These are phyloP conservation scores for Dothideomycetes sp. DNA, from an alignment of 2,329 filamentous ascomycete species.

Conservation along the genomic window DNA sequence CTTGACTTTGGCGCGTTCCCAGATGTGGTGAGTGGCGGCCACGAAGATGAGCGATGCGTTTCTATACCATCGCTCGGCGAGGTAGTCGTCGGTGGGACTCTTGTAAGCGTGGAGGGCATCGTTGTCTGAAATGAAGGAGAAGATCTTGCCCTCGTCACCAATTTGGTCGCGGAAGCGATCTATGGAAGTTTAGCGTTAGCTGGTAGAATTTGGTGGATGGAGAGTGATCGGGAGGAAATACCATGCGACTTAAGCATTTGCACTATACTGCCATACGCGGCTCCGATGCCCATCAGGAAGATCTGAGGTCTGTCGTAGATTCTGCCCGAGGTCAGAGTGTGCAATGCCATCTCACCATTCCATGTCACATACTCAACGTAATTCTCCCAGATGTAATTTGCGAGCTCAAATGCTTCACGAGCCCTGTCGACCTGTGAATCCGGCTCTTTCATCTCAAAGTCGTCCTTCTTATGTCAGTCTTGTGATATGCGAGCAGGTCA, in stretches of 20 bases:
- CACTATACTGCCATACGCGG: conserved; percentile 74
- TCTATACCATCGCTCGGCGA: conserved; percentile 70
- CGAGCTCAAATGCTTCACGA: conserved; percentile 53
- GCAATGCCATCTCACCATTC: no score
- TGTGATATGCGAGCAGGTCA: no score
- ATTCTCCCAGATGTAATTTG: conserved; percentile 91
- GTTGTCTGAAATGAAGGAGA: conserved; percentile 68
- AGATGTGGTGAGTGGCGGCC: conserved; percentile 62
- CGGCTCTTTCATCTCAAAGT: conserved; percentile 31
- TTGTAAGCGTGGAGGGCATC: conserved; percentile 65
- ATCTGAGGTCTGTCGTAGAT: conserved; percentile 59
- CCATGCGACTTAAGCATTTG: conserved; percentile 60
- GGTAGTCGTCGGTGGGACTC: conserved; percentile 52
- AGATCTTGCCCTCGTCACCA: conserved; percentile 42
- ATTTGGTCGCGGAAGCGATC: conserved; percentile 54
- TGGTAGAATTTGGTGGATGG: background rate
- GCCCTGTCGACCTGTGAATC: conserved; percentile 31
- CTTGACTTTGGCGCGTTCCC: conserved; percentile 48
- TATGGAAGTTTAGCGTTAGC: conserved; percentile 1
- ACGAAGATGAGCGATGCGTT: conserved; percentile 72
- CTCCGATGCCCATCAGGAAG: conserved; percentile 80
- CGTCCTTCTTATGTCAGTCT: conserved; percentile 15
- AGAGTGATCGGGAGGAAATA: conserved; percentile 25
- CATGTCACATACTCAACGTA: conserved; percentile 60
- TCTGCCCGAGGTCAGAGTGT: conserved; percentile 23